These are phyloP conservation scores for Myochromella boudieri DNA, from an alignment of 768 basidiomycete species.

Conservation along the genomic window DNA sequence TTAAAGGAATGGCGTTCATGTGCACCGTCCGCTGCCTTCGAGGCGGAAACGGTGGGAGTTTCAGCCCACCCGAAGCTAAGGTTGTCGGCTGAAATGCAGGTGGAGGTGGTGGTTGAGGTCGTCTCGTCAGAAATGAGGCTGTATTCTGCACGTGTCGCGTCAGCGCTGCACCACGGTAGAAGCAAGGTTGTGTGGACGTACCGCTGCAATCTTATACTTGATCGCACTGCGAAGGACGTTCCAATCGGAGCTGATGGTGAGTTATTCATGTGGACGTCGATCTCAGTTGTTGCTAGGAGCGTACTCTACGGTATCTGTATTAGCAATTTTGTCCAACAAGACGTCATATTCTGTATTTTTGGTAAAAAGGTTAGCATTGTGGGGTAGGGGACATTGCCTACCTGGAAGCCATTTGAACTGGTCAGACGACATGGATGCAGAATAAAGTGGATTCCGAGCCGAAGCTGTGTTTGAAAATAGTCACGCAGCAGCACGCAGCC, in stretches of 20 bases:
- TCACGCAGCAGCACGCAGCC: background rate
- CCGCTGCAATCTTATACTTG: conserved; percentile 70
- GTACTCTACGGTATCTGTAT: conserved; percentile 64
- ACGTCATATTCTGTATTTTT: conserved; percentile 52
- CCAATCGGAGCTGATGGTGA: conserved; percentile 63
- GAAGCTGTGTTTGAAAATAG: background rate
- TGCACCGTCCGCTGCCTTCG: conserved; percentile 48
- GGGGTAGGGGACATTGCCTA: conserved; percentile 20
- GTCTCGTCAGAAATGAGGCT: conserved; percentile 43
- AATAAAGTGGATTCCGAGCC: background rate
- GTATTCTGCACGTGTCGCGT: conserved; percentile 43
- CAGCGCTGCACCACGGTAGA: conserved; percentile 10
- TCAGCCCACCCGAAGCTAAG: conserved; percentile 59
- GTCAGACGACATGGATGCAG: conserved; percentile 14
- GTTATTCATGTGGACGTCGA: conserved; percentile 12
- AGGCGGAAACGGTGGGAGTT: conserved; percentile 71
- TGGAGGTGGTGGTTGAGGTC: conserved; percentile 34
- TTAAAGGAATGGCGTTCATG: conserved; percentile 53
- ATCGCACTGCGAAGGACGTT: conserved; percentile 64
- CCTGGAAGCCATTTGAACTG: conserved; percentile 55
- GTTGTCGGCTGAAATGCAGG: conserved; percentile 39
- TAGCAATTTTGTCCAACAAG: conserved; percentile 60
- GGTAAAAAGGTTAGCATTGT: conserved; percentile 5
- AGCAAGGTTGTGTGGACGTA: conserved; percentile 27
- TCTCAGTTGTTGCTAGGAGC: conserved; percentile 19